Evolutionary conservation across 2,329 filamentous ascomycete genomes (phyloP).

Genomic region (Calycina herbarum): DNA sequence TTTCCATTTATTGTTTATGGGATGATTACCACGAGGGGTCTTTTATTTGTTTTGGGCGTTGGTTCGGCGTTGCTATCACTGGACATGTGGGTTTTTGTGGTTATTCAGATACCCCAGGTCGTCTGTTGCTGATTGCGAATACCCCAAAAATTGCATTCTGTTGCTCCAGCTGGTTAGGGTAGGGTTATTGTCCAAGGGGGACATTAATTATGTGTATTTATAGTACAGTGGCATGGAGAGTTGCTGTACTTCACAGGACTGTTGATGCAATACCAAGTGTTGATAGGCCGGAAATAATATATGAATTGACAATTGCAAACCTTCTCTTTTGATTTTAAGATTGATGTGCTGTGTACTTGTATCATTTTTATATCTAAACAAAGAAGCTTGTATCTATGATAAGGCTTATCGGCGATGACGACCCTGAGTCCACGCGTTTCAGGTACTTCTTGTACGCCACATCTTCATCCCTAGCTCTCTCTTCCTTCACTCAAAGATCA

Average conservation of each 20-base stretch:
- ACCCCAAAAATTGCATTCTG: slow-evolving; percentile 21
- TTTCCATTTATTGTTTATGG: not conserved
- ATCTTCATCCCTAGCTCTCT: not conserved
- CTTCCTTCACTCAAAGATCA: not conserved
- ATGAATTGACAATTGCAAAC: not conserved
- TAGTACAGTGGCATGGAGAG: not conserved
- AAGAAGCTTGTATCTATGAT: not conserved
- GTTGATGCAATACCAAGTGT: not conserved
- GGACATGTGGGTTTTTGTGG: slow-evolving; percentile 17
- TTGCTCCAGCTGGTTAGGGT: slow-evolving; percentile 7
- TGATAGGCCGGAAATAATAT: not conserved
- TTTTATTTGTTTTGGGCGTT: slow-evolving; percentile 19
- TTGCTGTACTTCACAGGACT: not conserved
- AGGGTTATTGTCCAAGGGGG: not conserved
- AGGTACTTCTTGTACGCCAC: slow-evolving; percentile 1
- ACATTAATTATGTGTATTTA: not conserved
- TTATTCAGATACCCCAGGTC: slow-evolving; percentile 24
- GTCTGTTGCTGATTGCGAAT: slow-evolving; percentile 20
- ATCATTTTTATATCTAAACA: not conserved
- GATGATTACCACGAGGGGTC: slow-evolving; percentile 2
- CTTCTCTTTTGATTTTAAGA: not conserved
- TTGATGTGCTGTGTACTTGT: not conserved
- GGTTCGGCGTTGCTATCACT: slow-evolving; percentile 21
- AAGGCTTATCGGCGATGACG: slow-evolving; percentile 1
- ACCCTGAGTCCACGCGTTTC: not conserved